Conservation (phyloP, 2,329 filamentous ascomycete species). For the Pseudogymnoascus sp. region DNA sequence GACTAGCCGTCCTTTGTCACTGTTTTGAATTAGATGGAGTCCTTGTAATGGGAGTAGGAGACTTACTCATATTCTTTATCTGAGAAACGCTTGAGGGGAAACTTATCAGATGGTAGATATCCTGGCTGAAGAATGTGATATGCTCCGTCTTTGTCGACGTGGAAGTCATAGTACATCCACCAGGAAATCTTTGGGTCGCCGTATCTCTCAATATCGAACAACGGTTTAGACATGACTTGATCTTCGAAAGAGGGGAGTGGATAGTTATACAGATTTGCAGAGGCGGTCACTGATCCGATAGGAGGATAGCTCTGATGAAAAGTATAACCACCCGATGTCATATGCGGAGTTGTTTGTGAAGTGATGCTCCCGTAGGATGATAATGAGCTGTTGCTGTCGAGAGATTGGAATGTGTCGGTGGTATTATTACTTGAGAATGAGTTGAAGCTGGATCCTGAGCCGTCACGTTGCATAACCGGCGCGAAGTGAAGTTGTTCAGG, state of each 20-base stretch:
- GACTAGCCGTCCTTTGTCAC: background rate
- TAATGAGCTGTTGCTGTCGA: background rate
- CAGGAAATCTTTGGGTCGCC: conserved; percentile 10
- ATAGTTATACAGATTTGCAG: background rate
- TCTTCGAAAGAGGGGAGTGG: background rate
- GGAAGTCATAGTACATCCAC: conserved; percentile 11
- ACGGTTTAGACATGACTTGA: background rate
- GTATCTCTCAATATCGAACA: conserved; percentile 4
- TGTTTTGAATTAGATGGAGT: background rate
- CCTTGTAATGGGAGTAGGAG: background rate
- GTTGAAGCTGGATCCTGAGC: background rate
- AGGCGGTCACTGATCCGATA: background rate
- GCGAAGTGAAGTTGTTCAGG: background rate
- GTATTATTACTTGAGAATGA: background rate
- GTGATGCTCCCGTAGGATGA: background rate
- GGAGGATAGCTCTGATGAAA: background rate
- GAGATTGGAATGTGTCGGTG: background rate
- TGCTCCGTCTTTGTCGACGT: conserved; percentile 2
- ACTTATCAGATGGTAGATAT: conserved; percentile 4
- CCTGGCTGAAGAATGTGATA: conserved; percentile 3
- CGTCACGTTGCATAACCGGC: conserved; percentile 4
- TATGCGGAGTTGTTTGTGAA: background rate
- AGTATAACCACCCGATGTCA: background rate
- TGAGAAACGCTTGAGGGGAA: background rate
- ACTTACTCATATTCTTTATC: background rate